Percentiles rank a stretch among this genome's conserved stretches.
phyloP scores from a whole-genome alignment of 75 land plant species.

The Sequoia sempervirens region DNA sequence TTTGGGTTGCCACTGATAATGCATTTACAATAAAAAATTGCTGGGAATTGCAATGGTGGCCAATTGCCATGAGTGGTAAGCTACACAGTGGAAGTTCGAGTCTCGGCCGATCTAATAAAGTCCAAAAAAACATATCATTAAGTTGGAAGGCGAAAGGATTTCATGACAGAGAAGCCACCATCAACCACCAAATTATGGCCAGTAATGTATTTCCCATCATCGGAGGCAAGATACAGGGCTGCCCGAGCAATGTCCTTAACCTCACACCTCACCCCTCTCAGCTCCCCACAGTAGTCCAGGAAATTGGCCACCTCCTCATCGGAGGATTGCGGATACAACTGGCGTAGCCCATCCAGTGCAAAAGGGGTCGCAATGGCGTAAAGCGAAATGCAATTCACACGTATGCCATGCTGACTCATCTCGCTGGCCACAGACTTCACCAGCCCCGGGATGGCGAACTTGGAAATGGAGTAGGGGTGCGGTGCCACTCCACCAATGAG shows the following conservation, averaged over 20 bases:
- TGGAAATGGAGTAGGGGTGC: conserved; percentile 20
- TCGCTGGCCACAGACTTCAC: conserved; percentile 14
- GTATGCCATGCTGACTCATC: conserved; percentile 13
- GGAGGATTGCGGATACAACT: not conserved
- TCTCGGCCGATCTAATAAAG: no score
- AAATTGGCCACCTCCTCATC: not conserved
- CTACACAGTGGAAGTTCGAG: no score
- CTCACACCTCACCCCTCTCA: not conserved
- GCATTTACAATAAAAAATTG: no score
- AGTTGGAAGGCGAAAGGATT: not conserved
- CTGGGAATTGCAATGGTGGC: no score
- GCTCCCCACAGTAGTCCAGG: not conserved
- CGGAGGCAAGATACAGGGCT: conserved; percentile 19
- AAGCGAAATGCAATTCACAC: conserved; percentile 29
- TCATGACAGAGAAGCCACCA: conserved; percentile 12
- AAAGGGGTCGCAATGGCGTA: conserved; percentile 7
- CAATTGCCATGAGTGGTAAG: no score
- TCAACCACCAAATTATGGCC: conserved; percentile 26
- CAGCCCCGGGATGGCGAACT: conserved; percentile 14
- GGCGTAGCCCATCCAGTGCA: not conserved
- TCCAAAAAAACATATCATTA: no score
- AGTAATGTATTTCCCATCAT: conserved; percentile 13
- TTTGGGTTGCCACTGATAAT: no score
- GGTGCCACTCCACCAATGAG: conserved; percentile 27
- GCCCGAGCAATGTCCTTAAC: conserved; percentile 9